These are phyloP conservation scores for Epipyxis sp. DNA, from an alignment of 108 stramenopile species.

Conservation along the genomic window DNA sequence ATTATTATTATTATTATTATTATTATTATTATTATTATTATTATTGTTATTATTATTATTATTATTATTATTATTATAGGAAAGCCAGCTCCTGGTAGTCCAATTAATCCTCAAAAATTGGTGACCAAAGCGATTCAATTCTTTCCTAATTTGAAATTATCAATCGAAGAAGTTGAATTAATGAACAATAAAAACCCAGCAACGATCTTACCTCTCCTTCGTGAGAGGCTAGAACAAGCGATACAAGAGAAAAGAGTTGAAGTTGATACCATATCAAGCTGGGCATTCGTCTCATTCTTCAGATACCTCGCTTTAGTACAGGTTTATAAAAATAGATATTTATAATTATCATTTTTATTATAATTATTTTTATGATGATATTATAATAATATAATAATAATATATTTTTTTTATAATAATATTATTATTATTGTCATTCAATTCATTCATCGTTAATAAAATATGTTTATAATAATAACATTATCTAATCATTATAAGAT, in stretches of 20 bases:
- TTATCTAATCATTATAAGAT: no score
- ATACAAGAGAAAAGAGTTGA: slow-evolving; percentile 12
- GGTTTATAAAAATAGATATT: not conserved
- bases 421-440: no score
- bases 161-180: slow-evolving; percentile 12
- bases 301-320: not conserved
- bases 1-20: slow-evolving; percentile 43
- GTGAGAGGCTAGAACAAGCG: slow-evolving; percentile 18
- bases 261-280: not conserved
- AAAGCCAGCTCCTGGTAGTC: not conserved
- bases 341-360: not conserved
- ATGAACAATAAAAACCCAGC: not conserved
- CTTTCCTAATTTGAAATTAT: slow-evolving; percentile 32
- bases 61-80: slow-evolving; percentile 42
- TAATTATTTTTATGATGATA: no score
- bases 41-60: slow-evolving; percentile 41
- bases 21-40: slow-evolving; percentile 40
- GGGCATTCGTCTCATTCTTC: slow-evolving; percentile 35
- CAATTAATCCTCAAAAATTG: slow-evolving; percentile 12
- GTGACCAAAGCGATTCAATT: slow-evolving; percentile 41
- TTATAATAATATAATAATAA: no score
- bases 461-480: no score
- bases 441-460: no score
- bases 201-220: not conserved
- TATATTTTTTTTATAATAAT: no score